Evolutionary conservation across 2,329 filamentous ascomycete genomes (phyloP).

Genomic region (Pezicula carpinea): DNA sequence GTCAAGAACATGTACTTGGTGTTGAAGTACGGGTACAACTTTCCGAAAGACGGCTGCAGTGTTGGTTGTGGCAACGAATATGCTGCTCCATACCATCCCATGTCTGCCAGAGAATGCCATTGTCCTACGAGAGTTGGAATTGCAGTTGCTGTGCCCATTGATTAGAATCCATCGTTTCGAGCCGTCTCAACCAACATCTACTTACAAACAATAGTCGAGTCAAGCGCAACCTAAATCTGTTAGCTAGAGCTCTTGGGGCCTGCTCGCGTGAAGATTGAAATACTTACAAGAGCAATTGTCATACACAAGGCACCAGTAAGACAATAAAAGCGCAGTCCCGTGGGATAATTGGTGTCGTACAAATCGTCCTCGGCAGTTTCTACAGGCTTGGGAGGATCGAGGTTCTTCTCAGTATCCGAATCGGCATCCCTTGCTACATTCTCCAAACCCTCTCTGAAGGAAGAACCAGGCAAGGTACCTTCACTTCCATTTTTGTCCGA

Average conservation of each 20-base stretch:
- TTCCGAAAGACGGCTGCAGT: constrained; percentile 45
- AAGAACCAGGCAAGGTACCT: no score
- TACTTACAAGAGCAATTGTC: constrained; percentile 2
- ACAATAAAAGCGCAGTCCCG: neutral
- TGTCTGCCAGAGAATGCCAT: constrained; percentile 29
- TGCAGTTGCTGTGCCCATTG: constrained; percentile 11
- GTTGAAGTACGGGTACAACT: constrained; percentile 39
- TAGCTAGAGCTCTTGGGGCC: neutral
- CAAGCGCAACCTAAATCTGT: constrained; percentile 1
- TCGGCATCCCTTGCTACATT: no score
- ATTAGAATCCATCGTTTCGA: neutral
- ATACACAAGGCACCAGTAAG: constrained; percentile 2
- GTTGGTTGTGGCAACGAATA: constrained; percentile 32
- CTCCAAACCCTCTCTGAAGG: no score
- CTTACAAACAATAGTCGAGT: constrained; percentile 5
- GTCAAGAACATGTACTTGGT: neutral
- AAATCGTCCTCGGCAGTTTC: no score
- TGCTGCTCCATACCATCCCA: constrained; percentile 30
- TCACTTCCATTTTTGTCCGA: no score
- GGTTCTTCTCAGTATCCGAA: no score
- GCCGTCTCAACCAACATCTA: neutral
- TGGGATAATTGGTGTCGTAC: neutral
- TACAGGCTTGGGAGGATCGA: no score
- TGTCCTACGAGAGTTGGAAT: constrained; percentile 31
- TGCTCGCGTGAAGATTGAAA: no score